phyloP scores from a whole-genome alignment of 2,329 filamentous ascomycete genomes.

The Thermothelomyces thermophilus region DNA sequence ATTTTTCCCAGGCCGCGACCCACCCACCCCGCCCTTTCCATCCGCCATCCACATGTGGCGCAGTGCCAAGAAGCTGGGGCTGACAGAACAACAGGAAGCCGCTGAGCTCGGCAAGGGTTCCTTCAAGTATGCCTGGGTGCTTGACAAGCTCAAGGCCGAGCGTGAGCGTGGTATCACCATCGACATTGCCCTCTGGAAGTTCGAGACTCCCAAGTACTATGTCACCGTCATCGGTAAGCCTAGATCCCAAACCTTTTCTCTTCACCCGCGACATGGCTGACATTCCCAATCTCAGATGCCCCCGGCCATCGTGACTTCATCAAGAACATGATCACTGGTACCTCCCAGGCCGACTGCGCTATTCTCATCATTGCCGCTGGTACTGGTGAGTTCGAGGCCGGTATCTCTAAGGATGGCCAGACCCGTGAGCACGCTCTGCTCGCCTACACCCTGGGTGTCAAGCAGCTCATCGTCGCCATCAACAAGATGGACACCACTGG shows the following conservation, averaged over 20 bases:
- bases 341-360: constrained; percentile 98
- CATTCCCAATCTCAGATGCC: constrained; percentile 55
- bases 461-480: constrained; percentile 99
- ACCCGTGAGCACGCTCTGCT: constrained; percentile 99
- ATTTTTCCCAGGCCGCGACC: constrained; percentile 19
- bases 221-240: constrained; percentile 91
- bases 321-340: constrained; percentile 99
- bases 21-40: constrained; percentile 16
- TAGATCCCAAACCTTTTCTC: background rate
- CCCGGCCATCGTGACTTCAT: constrained; percentile 99
- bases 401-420: constrained; percentile 99
- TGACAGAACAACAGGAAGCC: constrained; percentile 64
- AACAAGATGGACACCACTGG: constrained; percentile 99
- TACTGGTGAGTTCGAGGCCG: constrained; percentile 99
- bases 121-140: constrained; percentile 99
- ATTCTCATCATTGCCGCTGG: constrained; percentile 99
- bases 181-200: constrained; percentile 99
- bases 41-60: background rate
- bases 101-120: constrained; percentile 99
- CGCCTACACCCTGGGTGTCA: constrained; percentile 99
- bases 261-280: constrained; percentile 22
- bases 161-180: constrained; percentile 99
- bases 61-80: constrained; percentile 7
- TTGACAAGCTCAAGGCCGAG: constrained; percentile 99
- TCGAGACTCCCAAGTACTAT: constrained; percentile 96